Base-by-base conservation (phyloP, 495 filamentous ascomycete genomes). In the Jackrogersella multiformis region DNA sequence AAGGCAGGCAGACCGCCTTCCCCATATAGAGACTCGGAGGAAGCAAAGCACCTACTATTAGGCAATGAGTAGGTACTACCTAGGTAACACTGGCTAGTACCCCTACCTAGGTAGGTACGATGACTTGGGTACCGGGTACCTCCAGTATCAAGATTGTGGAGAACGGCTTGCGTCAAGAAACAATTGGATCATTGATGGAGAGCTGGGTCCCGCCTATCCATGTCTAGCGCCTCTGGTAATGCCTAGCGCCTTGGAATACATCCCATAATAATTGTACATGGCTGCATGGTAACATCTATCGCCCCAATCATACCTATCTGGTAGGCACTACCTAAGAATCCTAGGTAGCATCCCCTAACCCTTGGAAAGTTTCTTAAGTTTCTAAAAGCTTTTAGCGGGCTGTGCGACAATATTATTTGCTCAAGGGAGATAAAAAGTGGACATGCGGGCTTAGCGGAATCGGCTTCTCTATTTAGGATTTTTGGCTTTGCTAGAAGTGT, bases 391-490 rank as follows among this genome's bases (percentile, higher is more conserved):
- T 18, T 49, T 58, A 58, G 55, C 26, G 39, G 18, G 58, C 21
- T 49, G n/a, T 21, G 35, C 52, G 30, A 20, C 32, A 21, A 15
- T 60, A 20, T 60, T 23, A 69, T 69, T 64, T 49, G 66, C 30
- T 34, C 15, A 55, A 32, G 4, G 8, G 16, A 38, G 30, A 6
- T n/a, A 10, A 55, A 59, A 36, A 18, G 42, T 61, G 67, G 67
- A 51, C 13, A n/a, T 8, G 15, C 36, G 23, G 61, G 38, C 42
- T 56, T 65, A 65, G 68, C 68, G 68, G 68, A 54, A 70, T 70
- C 68, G 67, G 67, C 67, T 69, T 69, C 61, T 69, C 53, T 51
- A 56, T 64, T 65, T 39, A 56, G 52, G n/a, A n/a, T n/a, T n/a
- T n/a, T n/a, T n/a, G n/a, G n/a, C n/a, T n/a, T n/a, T n/a, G n/a